Evolutionary conservation across 257 asterid species (phyloP), one percentile per base, ranked within the genome.

Genomic region (Verbena officinalis): DNA sequence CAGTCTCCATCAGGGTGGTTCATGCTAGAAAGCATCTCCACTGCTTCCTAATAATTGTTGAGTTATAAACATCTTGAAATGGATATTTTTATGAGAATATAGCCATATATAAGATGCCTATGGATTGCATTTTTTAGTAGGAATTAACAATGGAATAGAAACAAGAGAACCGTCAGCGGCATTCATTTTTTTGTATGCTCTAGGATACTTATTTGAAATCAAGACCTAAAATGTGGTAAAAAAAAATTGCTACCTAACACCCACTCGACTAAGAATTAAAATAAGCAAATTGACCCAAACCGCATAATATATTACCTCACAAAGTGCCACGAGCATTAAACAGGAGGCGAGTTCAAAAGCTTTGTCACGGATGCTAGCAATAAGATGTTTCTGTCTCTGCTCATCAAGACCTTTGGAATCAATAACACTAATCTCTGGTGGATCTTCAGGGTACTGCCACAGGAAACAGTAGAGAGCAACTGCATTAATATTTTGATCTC

Each of bases 1-100:
- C 99, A 93, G 78, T 86, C 64, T 62, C 99, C 99, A 27, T 93
- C 99, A 3, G 97, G 97, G 65, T 87, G 95, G 75, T 93, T 90
- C 96, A 93, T 93, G 60, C 81, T 77, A 55, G 96, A 76, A 67
- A 93, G 97, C 89, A 72, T 80, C 80, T 93, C 99, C 64, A 83
- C 96, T 59, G 96, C 96, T 90, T 84, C 99, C 99, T 93, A 78
- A 42, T 44, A 77, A 65, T 60, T 56, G 62, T 36, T 59, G 15
- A 70, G 65, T 65, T 57, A 73, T 64, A 45, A 73, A 38, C 62
- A 77, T 66, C 62, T 65, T 45, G 45, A 52, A 42, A 52, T 15
- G 33, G 31, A 39, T 40, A 44, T 20, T 38, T 56, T 48, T 50
- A 42, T 14, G 33, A 19, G 48, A 48, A 42, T 36, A 24, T 9